Percentiles rank a stretch among this genome's conserved stretches.
Evolutionary conservation across 2,329 filamentous ascomycete genomes (phyloP).

Genomic region (Fonsecaea nubica): DNA sequence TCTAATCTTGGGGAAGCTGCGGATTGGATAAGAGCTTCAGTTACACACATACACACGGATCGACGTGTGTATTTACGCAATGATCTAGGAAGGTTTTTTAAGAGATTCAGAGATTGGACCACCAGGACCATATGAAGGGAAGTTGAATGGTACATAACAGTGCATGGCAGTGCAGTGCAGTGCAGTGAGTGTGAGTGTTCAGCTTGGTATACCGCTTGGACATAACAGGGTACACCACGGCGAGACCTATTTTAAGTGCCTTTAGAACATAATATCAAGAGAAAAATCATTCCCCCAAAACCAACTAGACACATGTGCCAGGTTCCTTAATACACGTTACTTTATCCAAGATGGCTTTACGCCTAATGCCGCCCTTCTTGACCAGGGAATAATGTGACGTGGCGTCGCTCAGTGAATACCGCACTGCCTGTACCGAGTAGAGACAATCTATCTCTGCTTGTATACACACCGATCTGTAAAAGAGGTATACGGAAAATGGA

Average conservation of each 20-base stretch:
- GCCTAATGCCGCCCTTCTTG: too few species aligned
- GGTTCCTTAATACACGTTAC: too few species aligned
- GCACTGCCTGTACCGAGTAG: too few species aligned
- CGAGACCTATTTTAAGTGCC: background rate
- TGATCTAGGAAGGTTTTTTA: background rate
- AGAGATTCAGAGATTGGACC: background rate
- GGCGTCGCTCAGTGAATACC: too few species aligned
- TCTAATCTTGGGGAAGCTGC: conserved; percentile 80
- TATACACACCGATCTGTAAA: too few species aligned
- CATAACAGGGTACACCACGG: background rate
- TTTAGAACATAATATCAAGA: background rate
- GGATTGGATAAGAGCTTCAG: conserved; percentile 21
- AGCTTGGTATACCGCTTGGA: background rate
- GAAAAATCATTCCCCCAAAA: background rate
- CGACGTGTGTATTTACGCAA: background rate
- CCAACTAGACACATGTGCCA: too few species aligned
- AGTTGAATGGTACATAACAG: background rate
- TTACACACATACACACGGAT: background rate
- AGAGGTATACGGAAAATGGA: too few species aligned
- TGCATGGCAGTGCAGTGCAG: background rate
- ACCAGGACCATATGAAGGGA: background rate
- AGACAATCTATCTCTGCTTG: too few species aligned
- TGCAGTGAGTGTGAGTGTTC: background rate
- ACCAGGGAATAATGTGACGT: too few species aligned
- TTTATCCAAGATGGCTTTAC: too few species aligned